Evolutionary conservation across 2,329 filamentous ascomycete genomes (phyloP).

Genomic region (Aureobasidium zeae): DNA sequence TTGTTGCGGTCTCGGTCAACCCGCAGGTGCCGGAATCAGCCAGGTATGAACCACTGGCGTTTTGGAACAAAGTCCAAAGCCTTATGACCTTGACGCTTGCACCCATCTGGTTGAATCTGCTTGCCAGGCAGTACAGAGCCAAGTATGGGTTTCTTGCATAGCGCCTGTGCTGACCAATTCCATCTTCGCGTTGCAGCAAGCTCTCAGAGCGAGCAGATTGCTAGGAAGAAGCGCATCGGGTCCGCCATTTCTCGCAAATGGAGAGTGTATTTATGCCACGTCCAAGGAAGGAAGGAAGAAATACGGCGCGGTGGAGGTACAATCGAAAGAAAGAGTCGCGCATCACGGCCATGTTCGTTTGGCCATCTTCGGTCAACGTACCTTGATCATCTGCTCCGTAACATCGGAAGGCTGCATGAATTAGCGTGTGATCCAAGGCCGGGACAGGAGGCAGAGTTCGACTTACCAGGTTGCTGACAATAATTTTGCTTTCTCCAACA

Average conservation of each 20-base stretch:
- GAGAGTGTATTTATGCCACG: not conserved
- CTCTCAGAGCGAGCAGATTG: conserved; percentile 24
- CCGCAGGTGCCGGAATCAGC: not conserved
- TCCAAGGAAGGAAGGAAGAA: conserved; percentile 7
- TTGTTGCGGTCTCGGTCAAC: conserved; percentile 7
- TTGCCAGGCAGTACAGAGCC: conserved; percentile 18
- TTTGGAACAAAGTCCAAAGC: conserved; percentile 20
- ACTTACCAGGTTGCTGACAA: conserved; percentile 96
- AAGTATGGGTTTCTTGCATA: conserved; percentile 16
- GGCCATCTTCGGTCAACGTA: conserved; percentile 81
- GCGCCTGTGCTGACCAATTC: conserved; percentile 49
- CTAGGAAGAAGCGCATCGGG: conserved; percentile 14
- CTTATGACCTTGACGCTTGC: conserved; percentile 27
- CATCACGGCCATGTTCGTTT: conserved; percentile 28
- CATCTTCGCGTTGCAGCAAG: conserved; percentile 30
- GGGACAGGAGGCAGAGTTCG: conserved; percentile 4
- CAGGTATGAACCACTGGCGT: conserved; percentile 3
- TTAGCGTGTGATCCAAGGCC: conserved; percentile 40
- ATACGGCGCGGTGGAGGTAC: conserved; percentile 9
- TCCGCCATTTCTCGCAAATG: conserved; percentile 6
- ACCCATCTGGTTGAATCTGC: conserved; percentile 22
- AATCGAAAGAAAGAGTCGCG: conserved; percentile 21
- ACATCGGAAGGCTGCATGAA: conserved; percentile 77
- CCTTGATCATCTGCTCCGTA: conserved; percentile 96
- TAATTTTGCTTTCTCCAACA: conserved; percentile 82